Percentiles rank a stretch among this genome's conserved stretches.
Evolutionary conservation across 139 green algal species (phyloP).

Genomic region (Chlamydomonas incerta): DNA sequence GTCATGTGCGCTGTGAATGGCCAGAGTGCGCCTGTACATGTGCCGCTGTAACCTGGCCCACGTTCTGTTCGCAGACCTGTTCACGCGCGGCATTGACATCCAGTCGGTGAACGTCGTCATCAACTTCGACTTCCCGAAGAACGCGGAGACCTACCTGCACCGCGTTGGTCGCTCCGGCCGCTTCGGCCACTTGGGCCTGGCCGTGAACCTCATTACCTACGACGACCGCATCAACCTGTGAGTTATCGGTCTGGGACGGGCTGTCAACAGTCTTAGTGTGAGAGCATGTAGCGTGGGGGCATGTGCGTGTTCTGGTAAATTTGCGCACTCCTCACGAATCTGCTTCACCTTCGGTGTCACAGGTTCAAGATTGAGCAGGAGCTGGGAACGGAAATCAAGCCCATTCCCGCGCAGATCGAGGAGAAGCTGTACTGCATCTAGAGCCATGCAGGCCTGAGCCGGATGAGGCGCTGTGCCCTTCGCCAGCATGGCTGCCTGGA

Average conservation of each 20-base stretch:
- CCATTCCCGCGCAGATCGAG: conserved; percentile 97
- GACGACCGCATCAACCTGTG: conserved; percentile 98
- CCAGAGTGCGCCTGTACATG: too few relatives aligned
- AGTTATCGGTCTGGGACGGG: not conserved
- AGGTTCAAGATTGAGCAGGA: conserved; percentile 98
- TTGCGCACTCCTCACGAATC: too few relatives aligned
- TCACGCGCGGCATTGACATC: conserved; percentile 99
- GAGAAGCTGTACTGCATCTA: conserved; percentile 94
- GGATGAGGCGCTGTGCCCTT: not conserved
- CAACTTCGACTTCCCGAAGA: conserved; percentile 99
- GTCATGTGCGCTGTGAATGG: too few relatives aligned
- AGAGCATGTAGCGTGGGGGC: too few relatives aligned
- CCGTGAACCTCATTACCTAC: conserved; percentile 99
- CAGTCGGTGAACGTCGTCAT: conserved; percentile 99
- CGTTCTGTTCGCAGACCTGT: conserved; percentile 80
- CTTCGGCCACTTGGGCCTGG: conserved; percentile 99
- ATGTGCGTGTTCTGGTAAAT: too few relatives aligned
- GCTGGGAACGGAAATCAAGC: conserved; percentile 99
- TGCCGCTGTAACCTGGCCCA: too few relatives aligned
- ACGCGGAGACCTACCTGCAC: conserved; percentile 99
- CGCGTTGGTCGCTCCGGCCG: conserved; percentile 95
- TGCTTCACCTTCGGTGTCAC: not conserved
- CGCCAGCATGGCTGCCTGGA: not conserved
- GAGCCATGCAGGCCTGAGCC: not conserved
- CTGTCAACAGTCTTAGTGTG: too few relatives aligned